phyloP scores from a whole-genome alignment of 2,329 filamentous ascomycete species.

The Beauveria sp. region DNA sequence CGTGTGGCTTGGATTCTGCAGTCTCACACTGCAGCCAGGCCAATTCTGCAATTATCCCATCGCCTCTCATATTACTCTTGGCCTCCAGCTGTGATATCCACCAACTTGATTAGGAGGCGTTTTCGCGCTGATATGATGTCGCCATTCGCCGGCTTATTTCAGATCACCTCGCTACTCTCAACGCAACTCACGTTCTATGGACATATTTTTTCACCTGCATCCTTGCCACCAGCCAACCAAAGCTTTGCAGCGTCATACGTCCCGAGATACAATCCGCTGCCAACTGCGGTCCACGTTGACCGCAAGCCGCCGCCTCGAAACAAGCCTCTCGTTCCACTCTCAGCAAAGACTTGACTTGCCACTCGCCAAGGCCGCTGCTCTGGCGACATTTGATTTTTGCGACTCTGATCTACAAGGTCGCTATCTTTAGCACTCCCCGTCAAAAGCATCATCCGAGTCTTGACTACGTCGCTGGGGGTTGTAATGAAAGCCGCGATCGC shows the following conservation, averaged over 20 bases:
- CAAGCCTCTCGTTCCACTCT: constrained; percentile 64
- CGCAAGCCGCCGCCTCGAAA: constrained; percentile 71
- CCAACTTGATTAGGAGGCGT: not conserved
- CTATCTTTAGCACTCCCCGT: constrained; percentile 34
- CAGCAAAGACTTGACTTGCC: constrained; percentile 54
- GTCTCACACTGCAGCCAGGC: not conserved
- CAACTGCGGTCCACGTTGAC: constrained; percentile 72
- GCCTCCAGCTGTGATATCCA: not conserved
- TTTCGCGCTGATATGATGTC: not conserved
- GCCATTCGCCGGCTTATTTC: not conserved
- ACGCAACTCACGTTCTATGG: no score
- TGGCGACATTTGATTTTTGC: constrained; percentile 16
- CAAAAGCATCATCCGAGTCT: constrained; percentile 80
- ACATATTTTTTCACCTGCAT: not conserved
- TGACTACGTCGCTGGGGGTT: constrained; percentile 82
- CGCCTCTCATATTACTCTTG: no score
- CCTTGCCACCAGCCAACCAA: constrained; percentile 40
- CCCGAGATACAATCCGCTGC: constrained; percentile 76
- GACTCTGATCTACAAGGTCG: constrained; percentile 18
- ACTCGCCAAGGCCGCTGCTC: constrained; percentile 47
- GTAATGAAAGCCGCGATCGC: constrained; percentile 72
- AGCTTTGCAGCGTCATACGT: constrained; percentile 75
- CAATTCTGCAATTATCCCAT: not conserved
- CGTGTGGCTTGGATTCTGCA: not conserved
- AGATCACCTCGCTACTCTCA: not conserved